Base-by-base conservation (phyloP, 495 filamentous ascomycete species). In the Penicillium antarcticum region DNA sequence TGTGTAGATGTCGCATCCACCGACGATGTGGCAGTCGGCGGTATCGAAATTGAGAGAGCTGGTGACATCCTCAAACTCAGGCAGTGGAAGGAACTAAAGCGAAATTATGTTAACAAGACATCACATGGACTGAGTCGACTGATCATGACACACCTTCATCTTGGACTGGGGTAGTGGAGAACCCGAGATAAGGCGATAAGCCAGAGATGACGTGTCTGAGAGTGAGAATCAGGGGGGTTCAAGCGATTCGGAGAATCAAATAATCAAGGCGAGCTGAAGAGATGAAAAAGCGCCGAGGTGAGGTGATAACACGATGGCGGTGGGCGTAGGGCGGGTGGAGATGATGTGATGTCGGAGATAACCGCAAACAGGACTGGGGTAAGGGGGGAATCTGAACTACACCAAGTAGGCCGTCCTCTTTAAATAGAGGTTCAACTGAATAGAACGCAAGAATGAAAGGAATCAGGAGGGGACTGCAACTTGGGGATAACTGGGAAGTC, bases 1-100 rank as follows among this genome's bases (percentile, higher is more conserved):
- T 7, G 91, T 97, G 76, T 95, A 99, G 16, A 97, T 80, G 67
- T 99, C 94, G 75, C 91, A 96, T 39, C 89, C 86, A 48, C 94
- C 94, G 11, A 87, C 81, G 55, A 97, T 86, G 58, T 91, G 87
- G 60, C 87, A 91, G 65, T 97, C 92, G 12, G 85, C 79, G 2
- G 94, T 97, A 60, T 92, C 86, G 75, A 97, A 97, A 60, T 92
- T 96, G 58, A 99, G 80, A 39, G 92, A 87, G 65, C 83, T 86
- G 24, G 89, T 91, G 51, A 99, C 86, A 56, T 85, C 80, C 69
- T 97, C 90, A 65, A 97, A 87, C 26, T 90, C 84, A 60, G 82
- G 87, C 36, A 96, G 77, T n/a, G 91, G 90, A 51, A 97, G 82
- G 70, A 89, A 97, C 95, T 97, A 57, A 50, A 51, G 12, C 18